Evolutionary conservation across 148 eudicot genomes (phyloP), one percentile per base, ranked within the genome.

Genomic region (Pouteria glomerata): DNA sequence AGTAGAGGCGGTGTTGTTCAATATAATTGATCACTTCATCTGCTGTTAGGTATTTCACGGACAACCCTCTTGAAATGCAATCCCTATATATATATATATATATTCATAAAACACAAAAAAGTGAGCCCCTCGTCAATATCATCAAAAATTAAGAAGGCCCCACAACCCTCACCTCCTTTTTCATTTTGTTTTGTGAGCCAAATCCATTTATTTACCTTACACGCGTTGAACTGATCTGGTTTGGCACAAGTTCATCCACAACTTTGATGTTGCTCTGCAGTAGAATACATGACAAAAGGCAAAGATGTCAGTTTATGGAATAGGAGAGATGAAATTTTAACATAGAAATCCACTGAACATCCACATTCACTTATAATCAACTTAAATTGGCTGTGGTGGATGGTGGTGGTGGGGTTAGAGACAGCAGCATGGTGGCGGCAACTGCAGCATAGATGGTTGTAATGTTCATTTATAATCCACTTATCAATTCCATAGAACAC

Each of bases 181-280:
- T 26, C 19, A 53, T 8, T 39, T 52, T 44, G 27, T 26, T 57
- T 47, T 15, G 8, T 55, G 50, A 63, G 58, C 45, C 6, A 29
- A 52, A 37, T 33, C n/a, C n/a, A n/a, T n/a, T 8, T 27, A 53
- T 45, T 84, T 82, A 95, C 97, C 99, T 89, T 72, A 95, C 70
- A 74, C 96, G 78, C 0, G 96, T 91, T 37, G 99, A 95, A 71
- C 97, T 95, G 62, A 95, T 88, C 57, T 85, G 88, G 68, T 91
- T 95, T 42, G 96, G 90, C 34, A 95, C 87, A 33, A 80, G 85
- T 85, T 95, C 97, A 73, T 91, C 90, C 8, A 95, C 94, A 56
- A 95, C 73, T 82, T 73, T 82, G 80, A 95, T 95, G 80, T 88
- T 88, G 64, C 30, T 58, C 98, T 91, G 93, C 74, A 82, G 24